Evolutionary conservation across 805 yeast species (phyloP).

Genomic region (Wickerhamomyces bisporus): DNA sequence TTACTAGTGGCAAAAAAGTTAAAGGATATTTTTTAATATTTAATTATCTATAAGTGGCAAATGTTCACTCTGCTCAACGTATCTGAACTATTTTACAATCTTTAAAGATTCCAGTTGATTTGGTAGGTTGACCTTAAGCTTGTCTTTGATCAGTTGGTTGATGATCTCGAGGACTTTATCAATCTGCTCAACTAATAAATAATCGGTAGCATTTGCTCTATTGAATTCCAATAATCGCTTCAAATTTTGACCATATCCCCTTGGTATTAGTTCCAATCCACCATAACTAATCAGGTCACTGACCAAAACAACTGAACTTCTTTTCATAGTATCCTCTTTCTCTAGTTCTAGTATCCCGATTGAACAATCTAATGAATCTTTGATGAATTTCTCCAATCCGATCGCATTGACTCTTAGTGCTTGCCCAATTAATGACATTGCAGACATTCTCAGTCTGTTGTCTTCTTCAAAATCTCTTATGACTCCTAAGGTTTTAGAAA

Average conservation of each 20-base stretch:
- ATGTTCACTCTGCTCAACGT: too few relatives aligned
- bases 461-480: slow-evolving; percentile 41
- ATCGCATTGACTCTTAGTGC: slow-evolving; percentile 54
- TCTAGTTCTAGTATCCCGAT: slow-evolving; percentile 69
- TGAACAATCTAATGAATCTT: slow-evolving; percentile 67
- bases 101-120: too few relatives aligned
- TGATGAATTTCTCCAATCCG: slow-evolving; percentile 43
- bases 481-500: slow-evolving; percentile 36
- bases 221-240: slow-evolving; percentile 39
- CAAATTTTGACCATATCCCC: slow-evolving; percentile 39
- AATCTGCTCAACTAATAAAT: slow-evolving; percentile 57
- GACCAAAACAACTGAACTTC: slow-evolving; percentile 69
- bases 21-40: too few relatives aligned
- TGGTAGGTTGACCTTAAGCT: background rate
- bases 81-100: background rate
- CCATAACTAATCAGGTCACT: slow-evolving; percentile 50
- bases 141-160: slow-evolving; percentile 16
- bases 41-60: too few relatives aligned
- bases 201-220: slow-evolving; percentile 46
- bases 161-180: slow-evolving; percentile 29
- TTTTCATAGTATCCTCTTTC: slow-evolving; percentile 48
- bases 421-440: slow-evolving; percentile 79
- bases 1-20: too few relatives aligned
- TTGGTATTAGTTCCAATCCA: slow-evolving; percentile 46
- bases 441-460: slow-evolving; percentile 69